A percentile compares a stretch with the other conserved stretches of the same genome.
Evolutionary conservation across 1,284 basidiomycete genomes (phyloP).

Genomic region (Rhodotorula sp.): DNA sequence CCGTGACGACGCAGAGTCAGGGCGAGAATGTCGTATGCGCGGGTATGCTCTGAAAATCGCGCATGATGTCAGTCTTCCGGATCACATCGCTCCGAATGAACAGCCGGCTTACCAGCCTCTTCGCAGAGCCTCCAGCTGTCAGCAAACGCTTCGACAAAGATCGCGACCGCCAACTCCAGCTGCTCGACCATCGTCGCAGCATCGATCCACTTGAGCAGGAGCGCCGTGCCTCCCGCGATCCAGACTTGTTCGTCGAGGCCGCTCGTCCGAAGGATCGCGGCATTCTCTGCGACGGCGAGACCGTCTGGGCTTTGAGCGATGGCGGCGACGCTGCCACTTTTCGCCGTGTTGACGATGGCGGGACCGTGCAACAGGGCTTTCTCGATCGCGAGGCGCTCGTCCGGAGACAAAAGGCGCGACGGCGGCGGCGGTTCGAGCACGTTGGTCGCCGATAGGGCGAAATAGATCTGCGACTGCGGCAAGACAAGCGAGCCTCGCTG

Average conservation of each 20-base stretch:
- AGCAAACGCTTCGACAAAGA: conserved; percentile 72
- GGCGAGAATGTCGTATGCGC: conserved; percentile 73
- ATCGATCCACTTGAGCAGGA: conserved; percentile 73
- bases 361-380: conserved; percentile 16
- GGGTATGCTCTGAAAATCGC: conserved; percentile 59
- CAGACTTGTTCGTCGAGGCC: conserved; percentile 75
- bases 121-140: conserved; percentile 89
- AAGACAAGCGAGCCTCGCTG: conserved; percentile 35
- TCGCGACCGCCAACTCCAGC: conserved; percentile 66
- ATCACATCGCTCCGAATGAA: neutral
- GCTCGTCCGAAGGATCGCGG: conserved; percentile 62
- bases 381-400: neutral
- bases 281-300: conserved; percentile 55
- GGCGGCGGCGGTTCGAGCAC: conserved; percentile 9
- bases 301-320: conserved; percentile 17
- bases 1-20: conserved; percentile 71
- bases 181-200: conserved; percentile 73
- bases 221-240: conserved; percentile 77
- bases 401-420: too few species aligned
- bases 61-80: conserved; percentile 6
- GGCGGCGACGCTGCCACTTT: conserved; percentile 21
- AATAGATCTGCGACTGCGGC: conserved; percentile 38
- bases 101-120: conserved; percentile 29
- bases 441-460: conserved; percentile 37
- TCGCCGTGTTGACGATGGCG: conserved; percentile 36